These are phyloP conservation scores for Suillus weaverae DNA, from an alignment of 768 basidiomycete genomes.

Conservation along the genomic window DNA sequence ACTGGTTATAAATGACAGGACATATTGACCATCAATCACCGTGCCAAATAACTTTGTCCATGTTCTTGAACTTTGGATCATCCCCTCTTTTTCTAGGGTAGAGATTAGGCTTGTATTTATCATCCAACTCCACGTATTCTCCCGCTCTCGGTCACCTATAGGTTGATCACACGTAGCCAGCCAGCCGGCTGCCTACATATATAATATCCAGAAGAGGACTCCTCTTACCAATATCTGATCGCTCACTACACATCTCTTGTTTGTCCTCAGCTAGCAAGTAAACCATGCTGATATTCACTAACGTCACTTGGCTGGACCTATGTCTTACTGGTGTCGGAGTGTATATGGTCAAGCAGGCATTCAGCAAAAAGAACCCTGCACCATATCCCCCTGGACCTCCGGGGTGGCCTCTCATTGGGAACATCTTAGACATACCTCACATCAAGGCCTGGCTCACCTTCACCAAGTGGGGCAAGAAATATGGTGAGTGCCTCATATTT, in stretches of 20 bases:
- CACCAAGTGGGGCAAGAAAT: conserved; percentile 45
- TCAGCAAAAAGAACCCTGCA: conserved; percentile 21
- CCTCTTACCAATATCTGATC: background rate
- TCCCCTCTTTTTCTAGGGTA: too few species aligned
- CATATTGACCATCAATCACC: too few species aligned
- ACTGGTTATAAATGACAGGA: too few species aligned
- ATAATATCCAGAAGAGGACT: background rate
- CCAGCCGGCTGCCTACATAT: background rate
- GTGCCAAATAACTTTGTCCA: too few species aligned
- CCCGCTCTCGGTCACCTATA: too few species aligned
- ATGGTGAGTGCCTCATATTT: conserved; percentile 28
- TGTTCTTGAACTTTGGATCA: too few species aligned
- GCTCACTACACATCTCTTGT: background rate
- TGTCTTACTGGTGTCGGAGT: conserved; percentile 30
- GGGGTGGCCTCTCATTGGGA: conserved; percentile 44
- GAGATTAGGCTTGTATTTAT: too few species aligned
- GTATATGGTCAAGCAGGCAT: conserved; percentile 26
- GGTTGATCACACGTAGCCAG: background rate
- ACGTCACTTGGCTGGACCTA: conserved; percentile 31
- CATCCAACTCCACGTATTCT: too few species aligned
- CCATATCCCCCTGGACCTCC: conserved; percentile 49
- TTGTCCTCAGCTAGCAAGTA: background rate
- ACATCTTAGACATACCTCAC: conserved; percentile 49
- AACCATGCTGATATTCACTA: conserved; percentile 25
- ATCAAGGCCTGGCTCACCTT: conserved; percentile 46